These are phyloP conservation scores for Epichloe sylvatica DNA, from an alignment of 2,329 filamentous ascomycete genomes.

Conservation along the genomic window DNA sequence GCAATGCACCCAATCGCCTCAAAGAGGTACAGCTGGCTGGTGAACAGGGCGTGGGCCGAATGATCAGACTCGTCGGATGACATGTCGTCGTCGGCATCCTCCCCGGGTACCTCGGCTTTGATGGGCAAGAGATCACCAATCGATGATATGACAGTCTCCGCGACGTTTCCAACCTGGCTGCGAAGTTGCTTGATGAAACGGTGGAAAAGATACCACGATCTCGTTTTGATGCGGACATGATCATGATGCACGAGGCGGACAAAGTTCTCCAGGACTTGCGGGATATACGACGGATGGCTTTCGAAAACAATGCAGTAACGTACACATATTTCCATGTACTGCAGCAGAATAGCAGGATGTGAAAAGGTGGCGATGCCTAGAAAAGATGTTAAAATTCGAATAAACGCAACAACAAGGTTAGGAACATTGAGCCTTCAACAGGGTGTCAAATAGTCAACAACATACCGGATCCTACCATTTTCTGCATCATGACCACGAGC, in stretches of 20 bases:
- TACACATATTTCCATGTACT: conserved; percentile 98
- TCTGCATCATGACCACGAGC: conserved; percentile 82
- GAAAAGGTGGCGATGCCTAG: conserved; percentile 69
- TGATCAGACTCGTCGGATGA: conserved; percentile 87
- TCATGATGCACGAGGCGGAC: conserved; percentile 80
- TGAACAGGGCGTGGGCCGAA: conserved; percentile 81
- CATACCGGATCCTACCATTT: conserved; percentile 85
- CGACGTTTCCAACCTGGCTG: conserved; percentile 71
- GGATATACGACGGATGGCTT: conserved; percentile 65
- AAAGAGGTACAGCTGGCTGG: conserved; percentile 81
- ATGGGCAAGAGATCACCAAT: conserved; percentile 80
- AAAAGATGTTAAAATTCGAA: background rate
- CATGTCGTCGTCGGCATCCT: conserved; percentile 76
- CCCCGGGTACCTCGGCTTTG: conserved; percentile 71
- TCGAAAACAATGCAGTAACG: conserved; percentile 91
- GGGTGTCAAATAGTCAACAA: conserved; percentile 4
- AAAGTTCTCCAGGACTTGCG: conserved; percentile 79
- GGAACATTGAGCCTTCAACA: background rate
- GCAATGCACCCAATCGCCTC: conserved; percentile 90
- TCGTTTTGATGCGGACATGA: conserved; percentile 71
- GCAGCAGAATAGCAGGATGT: conserved; percentile 82
- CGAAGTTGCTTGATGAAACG: conserved; percentile 82
- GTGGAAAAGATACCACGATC: conserved; percentile 95
- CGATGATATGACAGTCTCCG: conserved; percentile 81
- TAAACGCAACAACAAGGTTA: background rate